Percentiles rank a stretch among this genome's conserved stretches.
Evolutionary conservation across 2,329 filamentous ascomycete genomes (phyloP).

Genomic region (Fusarium tanahbumbuense): DNA sequence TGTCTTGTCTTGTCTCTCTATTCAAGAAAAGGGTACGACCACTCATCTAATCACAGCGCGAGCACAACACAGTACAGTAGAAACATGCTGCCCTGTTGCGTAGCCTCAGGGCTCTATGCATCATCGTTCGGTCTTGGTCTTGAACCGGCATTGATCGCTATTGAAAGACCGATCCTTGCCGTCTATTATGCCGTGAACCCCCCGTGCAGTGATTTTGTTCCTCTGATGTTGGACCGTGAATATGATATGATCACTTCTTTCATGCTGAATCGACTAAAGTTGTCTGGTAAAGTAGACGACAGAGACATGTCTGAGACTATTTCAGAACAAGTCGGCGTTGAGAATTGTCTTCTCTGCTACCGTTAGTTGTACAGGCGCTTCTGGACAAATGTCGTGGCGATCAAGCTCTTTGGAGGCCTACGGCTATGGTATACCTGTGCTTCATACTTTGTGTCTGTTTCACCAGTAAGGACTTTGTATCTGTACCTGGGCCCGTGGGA

Average conservation of each 20-base stretch:
- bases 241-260: not conserved
- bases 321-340: constrained; percentile 9
- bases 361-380: constrained; percentile 18
- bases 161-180: constrained; percentile 15
- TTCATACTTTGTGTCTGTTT: constrained; percentile 30
- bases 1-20: constrained; percentile 39
- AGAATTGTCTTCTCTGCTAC: constrained; percentile 4
- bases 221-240: constrained; percentile 14
- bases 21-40: constrained; percentile 14
- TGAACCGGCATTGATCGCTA: constrained; percentile 12
- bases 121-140: constrained; percentile 35
- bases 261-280: not conserved
- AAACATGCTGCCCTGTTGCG: constrained; percentile 28
- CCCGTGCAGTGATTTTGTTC: constrained; percentile 14
- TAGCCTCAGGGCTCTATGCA: constrained; percentile 38
- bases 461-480: constrained; percentile 34
- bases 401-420: constrained; percentile 30
- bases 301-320: constrained; percentile 35
- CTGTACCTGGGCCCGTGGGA: constrained; percentile 10
- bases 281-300: constrained; percentile 1
- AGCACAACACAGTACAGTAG: constrained; percentile 7
- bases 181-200: constrained; percentile 31
- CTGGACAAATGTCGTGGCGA: constrained; percentile 17
- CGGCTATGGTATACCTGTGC: constrained; percentile 25
- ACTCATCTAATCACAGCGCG: constrained; percentile 1